Evolutionary conservation across 1,284 basidiomycete species (phyloP).

Genomic region (Meira miltonrushii): DNA sequence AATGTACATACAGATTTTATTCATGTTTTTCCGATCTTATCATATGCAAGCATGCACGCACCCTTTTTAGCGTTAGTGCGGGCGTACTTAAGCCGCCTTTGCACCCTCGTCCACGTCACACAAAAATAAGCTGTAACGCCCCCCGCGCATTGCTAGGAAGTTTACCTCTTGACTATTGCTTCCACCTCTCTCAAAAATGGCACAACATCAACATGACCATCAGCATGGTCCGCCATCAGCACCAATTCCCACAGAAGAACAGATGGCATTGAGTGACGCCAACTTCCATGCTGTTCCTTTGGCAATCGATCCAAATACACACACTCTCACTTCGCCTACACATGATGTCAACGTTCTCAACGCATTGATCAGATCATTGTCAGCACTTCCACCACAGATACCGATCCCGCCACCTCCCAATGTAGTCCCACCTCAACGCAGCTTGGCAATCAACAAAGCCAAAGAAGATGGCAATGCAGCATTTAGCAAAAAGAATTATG

Average conservation of each 20-base stretch:
- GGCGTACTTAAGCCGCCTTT: no score
- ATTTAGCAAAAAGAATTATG: conserved; percentile 57
- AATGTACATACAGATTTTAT: no score
- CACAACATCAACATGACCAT: neutral
- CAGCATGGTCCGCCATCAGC: conserved; percentile 20
- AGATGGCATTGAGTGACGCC: conserved; percentile 41
- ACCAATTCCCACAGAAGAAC: conserved; percentile 38
- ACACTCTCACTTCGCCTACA: conserved; percentile 23
- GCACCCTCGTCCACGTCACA: no score
- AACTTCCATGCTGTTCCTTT: conserved; percentile 32
- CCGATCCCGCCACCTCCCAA: conserved; percentile 49
- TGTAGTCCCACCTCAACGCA: conserved; percentile 44
- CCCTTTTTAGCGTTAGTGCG: no score
- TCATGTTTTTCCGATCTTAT: no score
- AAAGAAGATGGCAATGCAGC: conserved; percentile 48
- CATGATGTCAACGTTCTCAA: conserved; percentile 48
- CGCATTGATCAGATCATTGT: conserved; percentile 44
- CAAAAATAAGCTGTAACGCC: no score
- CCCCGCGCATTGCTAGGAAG: no score
- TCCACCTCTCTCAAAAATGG: no score
- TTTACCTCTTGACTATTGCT: no score
- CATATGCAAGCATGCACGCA: no score
- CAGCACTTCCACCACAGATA: conserved; percentile 40
- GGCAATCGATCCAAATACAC: conserved; percentile 25
- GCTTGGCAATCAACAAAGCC: conserved; percentile 43